phyloP scores from a whole-genome alignment of 2,329 filamentous ascomycete species.

The Kalmusia sp. region DNA sequence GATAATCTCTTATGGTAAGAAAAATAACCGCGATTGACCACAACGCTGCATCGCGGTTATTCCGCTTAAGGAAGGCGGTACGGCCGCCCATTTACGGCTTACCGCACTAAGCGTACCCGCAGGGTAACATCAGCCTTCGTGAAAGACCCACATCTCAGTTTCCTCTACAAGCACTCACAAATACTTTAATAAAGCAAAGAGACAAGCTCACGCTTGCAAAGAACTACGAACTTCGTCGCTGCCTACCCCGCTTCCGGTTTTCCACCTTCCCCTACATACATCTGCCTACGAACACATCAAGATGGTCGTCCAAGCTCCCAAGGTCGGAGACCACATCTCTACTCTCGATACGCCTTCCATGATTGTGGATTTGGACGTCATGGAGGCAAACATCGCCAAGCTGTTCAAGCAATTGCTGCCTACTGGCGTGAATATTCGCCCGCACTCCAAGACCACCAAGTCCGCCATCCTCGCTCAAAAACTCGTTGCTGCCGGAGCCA shows the following conservation, averaged over 20 bases:
- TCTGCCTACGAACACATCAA: not conserved
- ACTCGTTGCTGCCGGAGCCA: conserved; percentile 56
- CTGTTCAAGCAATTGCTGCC: conserved; percentile 56
- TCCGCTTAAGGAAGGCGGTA: not conserved
- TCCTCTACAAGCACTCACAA: not conserved
- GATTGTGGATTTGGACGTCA: conserved; percentile 61
- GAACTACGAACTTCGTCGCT: too few species aligned
- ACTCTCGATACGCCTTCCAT: conserved; percentile 63
- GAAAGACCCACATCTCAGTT: not conserved
- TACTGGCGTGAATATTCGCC: conserved; percentile 55
- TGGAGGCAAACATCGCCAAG: conserved; percentile 60
- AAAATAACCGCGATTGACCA: not conserved
- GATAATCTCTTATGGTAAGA: too few species aligned
- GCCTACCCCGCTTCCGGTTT: not conserved
- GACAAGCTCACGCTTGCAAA: not conserved
- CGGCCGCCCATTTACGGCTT: not conserved
- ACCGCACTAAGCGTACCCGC: not conserved
- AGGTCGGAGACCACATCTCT: conserved; percentile 52
- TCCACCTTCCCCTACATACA: conserved; percentile 3
- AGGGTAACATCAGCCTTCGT: conserved; percentile 3
- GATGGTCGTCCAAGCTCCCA: conserved; percentile 44
- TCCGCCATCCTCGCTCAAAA: conserved; percentile 54
- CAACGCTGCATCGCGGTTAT: not conserved
- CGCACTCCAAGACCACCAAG: conserved; percentile 63
- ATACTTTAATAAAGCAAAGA: not conserved